Percentiles rank a stretch among this genome's conserved stretches.
phyloP scores from a whole-genome alignment of 139 green algal species.

The Asterochloris sp. region DNA sequence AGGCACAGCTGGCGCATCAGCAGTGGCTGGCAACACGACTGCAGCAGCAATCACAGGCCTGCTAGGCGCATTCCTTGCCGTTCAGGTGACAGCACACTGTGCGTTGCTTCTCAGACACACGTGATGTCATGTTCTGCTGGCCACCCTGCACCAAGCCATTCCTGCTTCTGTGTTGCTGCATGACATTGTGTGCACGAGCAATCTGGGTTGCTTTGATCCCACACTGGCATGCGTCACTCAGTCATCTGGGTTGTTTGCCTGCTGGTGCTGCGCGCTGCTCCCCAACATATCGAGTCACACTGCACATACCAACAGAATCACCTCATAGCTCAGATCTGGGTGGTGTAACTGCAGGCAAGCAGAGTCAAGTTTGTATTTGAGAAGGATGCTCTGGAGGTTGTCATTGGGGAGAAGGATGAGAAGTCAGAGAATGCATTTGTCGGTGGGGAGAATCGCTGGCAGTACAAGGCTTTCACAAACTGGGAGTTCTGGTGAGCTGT shows the following conservation, averaged over 20 bases:
- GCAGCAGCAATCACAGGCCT: conserved; percentile 12
- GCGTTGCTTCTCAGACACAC: background rate
- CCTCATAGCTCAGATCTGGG: too few relatives aligned
- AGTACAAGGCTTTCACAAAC: conserved; percentile 83
- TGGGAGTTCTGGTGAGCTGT: conserved; percentile 70
- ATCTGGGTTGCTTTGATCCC: background rate
- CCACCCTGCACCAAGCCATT: too few relatives aligned
- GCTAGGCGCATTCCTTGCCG: conserved; percentile 16
- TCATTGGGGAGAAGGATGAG: conserved; percentile 47
- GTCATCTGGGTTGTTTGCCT: too few relatives aligned
- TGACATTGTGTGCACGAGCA: background rate
- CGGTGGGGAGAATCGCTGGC: conserved; percentile 79
- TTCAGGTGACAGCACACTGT: conserved; percentile 2
- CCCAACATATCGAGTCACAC: too few relatives aligned
- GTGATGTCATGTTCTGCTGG: background rate
- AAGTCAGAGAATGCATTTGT: conserved; percentile 85
- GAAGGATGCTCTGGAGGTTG: conserved; percentile 62
- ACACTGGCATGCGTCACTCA: background rate
- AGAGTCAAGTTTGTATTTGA: conserved; percentile 82
- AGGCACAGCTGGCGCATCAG: conserved; percentile 10
- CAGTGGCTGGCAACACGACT: conserved; percentile 2
- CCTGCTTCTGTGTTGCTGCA: too few relatives aligned
- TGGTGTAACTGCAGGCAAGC: conserved; percentile 45
- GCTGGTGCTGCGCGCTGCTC: background rate
- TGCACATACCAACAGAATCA: too few relatives aligned